These are phyloP conservation scores for Diutina neorugosa DNA, from an alignment of 1,139 yeast species.

Conservation along the genomic window DNA sequence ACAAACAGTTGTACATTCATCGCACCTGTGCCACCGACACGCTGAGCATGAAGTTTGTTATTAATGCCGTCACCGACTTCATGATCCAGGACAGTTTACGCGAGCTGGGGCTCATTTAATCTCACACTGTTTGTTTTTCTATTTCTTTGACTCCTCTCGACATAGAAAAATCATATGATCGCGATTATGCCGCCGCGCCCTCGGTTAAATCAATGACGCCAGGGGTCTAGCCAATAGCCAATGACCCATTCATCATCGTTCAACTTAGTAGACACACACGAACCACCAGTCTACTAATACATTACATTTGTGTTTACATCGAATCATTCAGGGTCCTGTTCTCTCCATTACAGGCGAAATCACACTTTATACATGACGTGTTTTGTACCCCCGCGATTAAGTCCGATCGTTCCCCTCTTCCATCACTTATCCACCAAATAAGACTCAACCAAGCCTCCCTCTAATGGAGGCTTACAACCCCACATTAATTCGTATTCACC, in stretches of 20 bases:
- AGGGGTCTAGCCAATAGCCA: no score
- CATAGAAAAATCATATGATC: neutral
- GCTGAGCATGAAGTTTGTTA: slow-evolving; percentile 72
- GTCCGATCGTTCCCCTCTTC: neutral
- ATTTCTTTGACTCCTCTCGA: no score
- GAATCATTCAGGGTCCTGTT: no score
- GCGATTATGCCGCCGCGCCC: neutral
- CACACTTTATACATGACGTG: no score
- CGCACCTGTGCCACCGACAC: slow-evolving; percentile 96
- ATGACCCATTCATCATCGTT: no score
- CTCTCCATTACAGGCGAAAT: no score
- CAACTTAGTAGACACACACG: no score
- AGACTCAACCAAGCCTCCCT: neutral
- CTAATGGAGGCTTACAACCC: neutral
- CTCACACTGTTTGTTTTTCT: neutral
- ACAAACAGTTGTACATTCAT: slow-evolving; percentile 77
- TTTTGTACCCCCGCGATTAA: neutral
- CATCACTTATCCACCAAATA: neutral
- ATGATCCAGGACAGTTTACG: slow-evolving; percentile 73
- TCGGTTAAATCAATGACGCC: neutral
- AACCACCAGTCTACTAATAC: no score
- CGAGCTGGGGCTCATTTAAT: slow-evolving; percentile 60
- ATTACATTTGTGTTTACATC: no score
- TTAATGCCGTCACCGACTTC: slow-evolving; percentile 88
- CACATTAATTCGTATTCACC: neutral